Evolutionary conservation across 2,329 filamentous ascomycete genomes (phyloP).

Genomic region (Ramularia collo-cygni): DNA sequence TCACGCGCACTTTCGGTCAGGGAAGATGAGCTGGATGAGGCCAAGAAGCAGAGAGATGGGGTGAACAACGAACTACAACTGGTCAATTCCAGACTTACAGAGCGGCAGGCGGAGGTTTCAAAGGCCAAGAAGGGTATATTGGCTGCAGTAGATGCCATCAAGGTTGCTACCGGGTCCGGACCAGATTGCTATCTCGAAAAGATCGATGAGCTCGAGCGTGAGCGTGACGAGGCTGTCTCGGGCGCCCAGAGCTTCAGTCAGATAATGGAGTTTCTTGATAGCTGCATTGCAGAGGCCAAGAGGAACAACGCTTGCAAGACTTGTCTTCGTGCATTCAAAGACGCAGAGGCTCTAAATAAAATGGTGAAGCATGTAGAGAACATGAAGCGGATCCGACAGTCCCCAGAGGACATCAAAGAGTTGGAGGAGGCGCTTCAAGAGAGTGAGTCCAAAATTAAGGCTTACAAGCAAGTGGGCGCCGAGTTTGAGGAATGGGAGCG

Average conservation of each 20-base stretch:
- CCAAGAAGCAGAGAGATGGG: constrained; percentile 63
- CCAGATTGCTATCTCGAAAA: constrained; percentile 47
- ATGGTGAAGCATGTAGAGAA: constrained; percentile 60
- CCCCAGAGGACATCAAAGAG: constrained; percentile 51
- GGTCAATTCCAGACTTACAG: constrained; percentile 65
- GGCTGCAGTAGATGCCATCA: constrained; percentile 46
- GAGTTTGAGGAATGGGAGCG: constrained; percentile 70
- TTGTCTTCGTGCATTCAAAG: constrained; percentile 63
- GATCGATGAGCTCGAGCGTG: constrained; percentile 38
- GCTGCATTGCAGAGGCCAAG: constrained; percentile 43
- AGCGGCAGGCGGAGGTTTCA: constrained; percentile 55
- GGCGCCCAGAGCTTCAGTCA: constrained; percentile 33
- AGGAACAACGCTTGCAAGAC: constrained; percentile 67
- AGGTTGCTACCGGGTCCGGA: constrained; percentile 37
- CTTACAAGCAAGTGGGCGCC: constrained; percentile 54
- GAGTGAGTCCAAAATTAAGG: constrained; percentile 44
- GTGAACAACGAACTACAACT: constrained; percentile 67
- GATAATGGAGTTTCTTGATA: constrained; percentile 21
- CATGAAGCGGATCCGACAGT: constrained; percentile 27
- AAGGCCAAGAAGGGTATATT: constrained; percentile 58
- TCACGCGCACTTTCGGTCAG: constrained; percentile 56
- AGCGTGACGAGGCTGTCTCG: constrained; percentile 54
- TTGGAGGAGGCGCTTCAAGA: constrained; percentile 42
- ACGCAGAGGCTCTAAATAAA: constrained; percentile 53
- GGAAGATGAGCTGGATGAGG: constrained; percentile 52